Evolutionary conservation across 78 protist genomes (phyloP), one percentile per base, ranked within the genome.

Genomic region (Dictyostelium discoideum): DNA sequence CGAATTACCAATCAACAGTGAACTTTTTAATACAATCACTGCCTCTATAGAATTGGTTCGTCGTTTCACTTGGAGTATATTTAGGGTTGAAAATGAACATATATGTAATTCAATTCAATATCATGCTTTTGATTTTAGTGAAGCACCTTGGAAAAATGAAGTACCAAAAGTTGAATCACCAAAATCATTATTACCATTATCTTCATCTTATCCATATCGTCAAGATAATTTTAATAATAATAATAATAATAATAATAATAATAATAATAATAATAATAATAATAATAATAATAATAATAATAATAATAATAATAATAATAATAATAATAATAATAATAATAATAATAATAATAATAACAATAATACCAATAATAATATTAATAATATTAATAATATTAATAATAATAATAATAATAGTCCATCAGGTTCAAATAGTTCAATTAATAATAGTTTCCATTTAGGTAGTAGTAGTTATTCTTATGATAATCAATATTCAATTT

Each of bases 51-150:
- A 90, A n/a, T 22, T 90, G 3, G 24, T 82, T 22, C 69, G 95
- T 54, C 50, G 95, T 54, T 90, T 90, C 26, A 82, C 85, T 26
- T 90, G 95, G 95, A 54, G 77, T 26, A 54, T 82, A 5, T 90
- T 82, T 39, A n/a, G 95, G 10, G 95, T 90, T 14, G 95, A 90
- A 22, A 90, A 90, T 18, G 94, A 81, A 50, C 65, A 82, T 29
- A 82, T 82, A 5, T 82, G 65, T 50, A 90, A 90, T 83, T 82
- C 88, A 37, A 22, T 90, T 40, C 87, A 80, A 37, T 90, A 82
- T 37, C 95, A 90, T 82, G 95, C 95, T 48, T 90, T 90, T 60
- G 95, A 90, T 54, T 63, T 90, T 37, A 32, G 48, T 11, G 82
- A 82, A 46, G 88, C 84, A 1, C 87, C 88, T 20, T 90, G 95